Base-by-base conservation (phyloP, 306 rosid genomes). In the Dryas octopetala region DNA sequence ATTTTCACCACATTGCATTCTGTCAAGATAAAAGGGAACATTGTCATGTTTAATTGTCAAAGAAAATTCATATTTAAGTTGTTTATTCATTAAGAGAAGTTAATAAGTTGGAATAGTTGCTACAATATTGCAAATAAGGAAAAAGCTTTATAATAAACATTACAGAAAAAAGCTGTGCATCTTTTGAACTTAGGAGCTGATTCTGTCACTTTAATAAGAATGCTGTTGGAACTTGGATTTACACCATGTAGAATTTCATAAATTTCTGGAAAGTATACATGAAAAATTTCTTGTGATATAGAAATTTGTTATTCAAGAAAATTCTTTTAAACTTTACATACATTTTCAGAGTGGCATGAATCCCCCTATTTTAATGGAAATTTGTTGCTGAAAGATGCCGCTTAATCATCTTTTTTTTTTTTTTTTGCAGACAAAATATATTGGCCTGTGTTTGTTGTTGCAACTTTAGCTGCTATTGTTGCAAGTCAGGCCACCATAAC, bases 401-500 rank as follows among this genome's bases (percentile, higher is more conserved):
- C 78, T 68, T 79, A 54, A 77, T 73, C 71, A 57, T 78, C 3
- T 32, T 32, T 32, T 1, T 19, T 19, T 19, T 19, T 32, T 32
- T 61, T 8, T 76, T 65, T 61, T 80, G 81, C 91, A 95, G 97
- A 82, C 0, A 76, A 57, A 66, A 89, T 95, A 83, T 95, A 88
- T 66, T 92, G 97, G 99, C 97, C 99, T 3, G 97, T 92, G 75
- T 92, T 89, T 83, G 59, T 84, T 69, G 87, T 95, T 70, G 99
- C 99, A 82, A 92, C 96, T 19, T 87, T 88, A 45, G 99, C 99
- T 62, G 99, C 99, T 62, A 38, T 92, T 78, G 97, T 95, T 70
- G 99, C 97, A 48, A 95, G 97, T 80, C 99, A 95, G 77, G 96
- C 97, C 50, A 95, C 97, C 26, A 90, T 95, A 78, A 79, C 90